Percentiles rank a stretch among this genome's conserved stretches.
Evolutionary conservation across 1,284 basidiomycete genomes (phyloP).

Genomic region (Ustilago crameri): DNA sequence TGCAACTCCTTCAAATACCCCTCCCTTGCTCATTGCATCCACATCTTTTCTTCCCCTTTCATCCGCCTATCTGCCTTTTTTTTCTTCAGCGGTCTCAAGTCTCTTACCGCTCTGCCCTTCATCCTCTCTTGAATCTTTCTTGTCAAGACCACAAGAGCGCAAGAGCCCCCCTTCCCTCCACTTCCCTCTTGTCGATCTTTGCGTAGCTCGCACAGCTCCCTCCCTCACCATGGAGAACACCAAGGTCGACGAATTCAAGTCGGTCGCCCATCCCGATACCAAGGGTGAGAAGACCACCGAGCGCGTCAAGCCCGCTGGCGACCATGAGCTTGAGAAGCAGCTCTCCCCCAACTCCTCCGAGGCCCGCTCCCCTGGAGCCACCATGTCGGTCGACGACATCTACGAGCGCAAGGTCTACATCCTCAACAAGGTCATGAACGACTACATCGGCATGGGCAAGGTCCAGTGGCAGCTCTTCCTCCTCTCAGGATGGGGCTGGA

Average conservation of each 20-base stretch:
- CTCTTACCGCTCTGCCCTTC: neutral
- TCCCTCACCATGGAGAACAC: constrained; percentile 26
- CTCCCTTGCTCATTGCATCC: neutral
- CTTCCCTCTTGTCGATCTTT: neutral
- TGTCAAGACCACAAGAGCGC: constrained; percentile 4
- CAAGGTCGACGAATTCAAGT: constrained; percentile 28
- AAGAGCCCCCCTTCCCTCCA: neutral
- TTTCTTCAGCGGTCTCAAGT: neutral
- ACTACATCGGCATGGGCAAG: constrained; percentile 66
- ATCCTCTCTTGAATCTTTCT: neutral
- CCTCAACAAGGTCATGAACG: constrained; percentile 66
- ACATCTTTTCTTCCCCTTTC: neutral
- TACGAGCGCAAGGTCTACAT: constrained; percentile 66
- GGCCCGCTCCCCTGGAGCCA: constrained; percentile 25
- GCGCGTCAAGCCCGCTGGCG: constrained; percentile 28
- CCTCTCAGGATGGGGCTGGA: constrained; percentile 60
- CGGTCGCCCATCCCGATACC: constrained; percentile 17
- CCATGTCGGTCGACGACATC: constrained; percentile 54
- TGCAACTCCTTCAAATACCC: constrained; percentile 14
- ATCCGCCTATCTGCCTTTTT: neutral
- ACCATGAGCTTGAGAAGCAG: constrained; percentile 41
- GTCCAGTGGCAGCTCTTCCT: constrained; percentile 59
- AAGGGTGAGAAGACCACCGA: constrained; percentile 23
- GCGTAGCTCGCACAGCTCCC: constrained; percentile 2
- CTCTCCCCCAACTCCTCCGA: constrained; percentile 18